A percentile compares a stretch with the other conserved stretches of the same genome.
Evolutionary conservation across 768 basidiomycete genomes (phyloP).

Genomic region (Coprinopsis sp.): DNA sequence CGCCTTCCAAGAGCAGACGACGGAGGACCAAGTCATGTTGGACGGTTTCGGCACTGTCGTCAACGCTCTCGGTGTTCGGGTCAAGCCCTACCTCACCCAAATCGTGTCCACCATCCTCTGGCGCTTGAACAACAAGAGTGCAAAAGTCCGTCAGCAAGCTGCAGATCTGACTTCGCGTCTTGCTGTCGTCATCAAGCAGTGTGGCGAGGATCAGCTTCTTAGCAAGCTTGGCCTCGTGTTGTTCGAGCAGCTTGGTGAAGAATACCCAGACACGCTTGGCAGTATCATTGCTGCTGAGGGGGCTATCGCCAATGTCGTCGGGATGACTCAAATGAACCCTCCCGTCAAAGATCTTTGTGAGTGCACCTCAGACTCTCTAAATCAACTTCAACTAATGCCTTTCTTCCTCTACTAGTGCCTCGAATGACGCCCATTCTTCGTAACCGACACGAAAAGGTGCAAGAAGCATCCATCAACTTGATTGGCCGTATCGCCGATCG

Average conservation of each 20-base stretch:
- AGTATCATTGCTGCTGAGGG: conserved; percentile 99
- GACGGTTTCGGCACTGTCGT: conserved; percentile 98
- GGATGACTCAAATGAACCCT: conserved; percentile 99
- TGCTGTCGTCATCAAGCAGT: conserved; percentile 97
- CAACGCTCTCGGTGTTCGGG: conserved; percentile 91
- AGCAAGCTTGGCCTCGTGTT: conserved; percentile 95
- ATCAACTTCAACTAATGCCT: conserved; percentile 5
- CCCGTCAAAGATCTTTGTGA: conserved; percentile 97
- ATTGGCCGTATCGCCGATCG: conserved; percentile 99
- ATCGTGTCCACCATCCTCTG: conserved; percentile 98
- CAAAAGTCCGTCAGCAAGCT: conserved; percentile 97
- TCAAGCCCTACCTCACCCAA: conserved; percentile 97
- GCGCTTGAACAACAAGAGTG: conserved; percentile 99
- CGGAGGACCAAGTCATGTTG: conserved; percentile 98
- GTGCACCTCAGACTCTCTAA: conserved; percentile 29
- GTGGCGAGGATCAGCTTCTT: conserved; percentile 92
- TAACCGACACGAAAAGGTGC: conserved; percentile 98
- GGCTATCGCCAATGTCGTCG: conserved; percentile 98
- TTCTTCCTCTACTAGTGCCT: conserved; percentile 60
- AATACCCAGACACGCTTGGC: conserved; percentile 98
- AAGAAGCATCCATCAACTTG: conserved; percentile 98
- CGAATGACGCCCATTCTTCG: conserved; percentile 99
- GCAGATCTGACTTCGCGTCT: conserved; percentile 97
- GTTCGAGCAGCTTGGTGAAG: conserved; percentile 98
- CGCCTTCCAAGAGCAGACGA: conserved; percentile 99